A percentile compares a stretch with the other conserved stretches of the same genome.
phyloP scores from a whole-genome alignment of 2,329 filamentous ascomycete genomes.

The Aspergillus thermomutatus region DNA sequence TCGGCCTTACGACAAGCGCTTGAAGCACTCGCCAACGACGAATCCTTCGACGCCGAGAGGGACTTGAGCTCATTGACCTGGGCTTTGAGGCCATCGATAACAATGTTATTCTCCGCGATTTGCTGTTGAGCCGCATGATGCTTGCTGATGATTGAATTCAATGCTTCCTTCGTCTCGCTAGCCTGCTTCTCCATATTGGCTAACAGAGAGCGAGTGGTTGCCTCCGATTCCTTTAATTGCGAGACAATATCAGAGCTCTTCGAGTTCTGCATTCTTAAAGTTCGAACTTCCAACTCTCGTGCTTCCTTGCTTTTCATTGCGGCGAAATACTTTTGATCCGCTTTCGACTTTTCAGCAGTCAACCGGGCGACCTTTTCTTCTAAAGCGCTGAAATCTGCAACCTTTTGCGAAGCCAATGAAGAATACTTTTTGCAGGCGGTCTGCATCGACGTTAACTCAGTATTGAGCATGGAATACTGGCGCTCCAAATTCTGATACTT shows the following conservation, averaged over 20 bases:
- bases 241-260: constrained; percentile 93
- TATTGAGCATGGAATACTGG: constrained; percentile 79
- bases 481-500: constrained; percentile 73
- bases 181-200: constrained; percentile 89
- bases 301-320: constrained; percentile 92
- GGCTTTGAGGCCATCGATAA: constrained; percentile 67
- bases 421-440: constrained; percentile 88
- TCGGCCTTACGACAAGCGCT: constrained; percentile 59
- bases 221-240: constrained; percentile 86
- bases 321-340: constrained; percentile 96
- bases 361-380: constrained; percentile 76
- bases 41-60: constrained; percentile 72
- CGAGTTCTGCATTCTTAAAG: constrained; percentile 74
- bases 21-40: constrained; percentile 62
- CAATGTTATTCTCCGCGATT: constrained; percentile 65
- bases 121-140: constrained; percentile 72
- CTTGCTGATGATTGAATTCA: constrained; percentile 67
- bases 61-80: constrained; percentile 76
- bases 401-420: constrained; percentile 78
- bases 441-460: constrained; percentile 85
- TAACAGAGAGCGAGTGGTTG: constrained; percentile 69
- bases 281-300: constrained; percentile 73
- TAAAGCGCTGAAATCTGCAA: constrained; percentile 68
- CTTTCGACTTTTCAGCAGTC: constrained; percentile 87
- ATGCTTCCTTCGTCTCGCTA: constrained; percentile 74